A percentile compares a stretch with the other conserved stretches of the same genome.
Conservation (phyloP, 2,329 filamentous ascomycete species). For the Fusarium udum region DNA sequence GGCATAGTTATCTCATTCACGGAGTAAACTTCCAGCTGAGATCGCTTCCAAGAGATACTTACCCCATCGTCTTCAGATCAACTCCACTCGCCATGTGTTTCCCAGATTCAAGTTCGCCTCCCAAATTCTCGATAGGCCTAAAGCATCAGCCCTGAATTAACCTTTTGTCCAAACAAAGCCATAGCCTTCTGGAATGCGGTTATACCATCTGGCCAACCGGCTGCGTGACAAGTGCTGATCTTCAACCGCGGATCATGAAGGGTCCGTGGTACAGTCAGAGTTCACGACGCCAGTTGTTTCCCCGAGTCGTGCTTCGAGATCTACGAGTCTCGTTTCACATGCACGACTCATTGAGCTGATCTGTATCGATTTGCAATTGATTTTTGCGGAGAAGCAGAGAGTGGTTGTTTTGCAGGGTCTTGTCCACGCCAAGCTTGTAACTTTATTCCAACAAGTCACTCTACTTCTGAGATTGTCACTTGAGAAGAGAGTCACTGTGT, state of each 20-base stretch:
- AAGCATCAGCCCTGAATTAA: constrained; percentile 11
- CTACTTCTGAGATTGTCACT: background rate
- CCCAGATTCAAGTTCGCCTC: constrained; percentile 9
- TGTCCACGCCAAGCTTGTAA: constrained; percentile 9
- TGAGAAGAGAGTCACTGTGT: background rate
- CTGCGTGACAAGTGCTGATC: constrained; percentile 14
- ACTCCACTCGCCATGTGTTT: constrained; percentile 36
- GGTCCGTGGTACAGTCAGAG: constrained; percentile 8
- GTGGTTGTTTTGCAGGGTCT: background rate
- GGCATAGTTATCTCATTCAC: background rate
- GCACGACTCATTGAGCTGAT: constrained; percentile 7
- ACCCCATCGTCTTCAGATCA: constrained; percentile 7
- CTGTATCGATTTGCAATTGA: background rate
- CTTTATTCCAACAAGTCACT: constrained; percentile 1
- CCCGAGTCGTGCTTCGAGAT: constrained; percentile 22
- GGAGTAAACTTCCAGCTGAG: background rate
- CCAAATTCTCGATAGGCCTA: background rate
- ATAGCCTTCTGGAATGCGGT: constrained; percentile 28
- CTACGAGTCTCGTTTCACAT: constrained; percentile 13
- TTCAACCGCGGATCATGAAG: constrained; percentile 7
- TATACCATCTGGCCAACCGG: constrained; percentile 8
- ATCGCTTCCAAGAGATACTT: background rate
- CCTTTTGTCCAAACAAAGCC: background rate
- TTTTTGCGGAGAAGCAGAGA: background rate
- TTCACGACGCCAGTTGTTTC: constrained; percentile 21